Evolutionary conservation across 192 early-diverging fungal genomes (phyloP), one percentile per base, ranked within the genome.

Genomic region (Kickxella alabastrina): DNA sequence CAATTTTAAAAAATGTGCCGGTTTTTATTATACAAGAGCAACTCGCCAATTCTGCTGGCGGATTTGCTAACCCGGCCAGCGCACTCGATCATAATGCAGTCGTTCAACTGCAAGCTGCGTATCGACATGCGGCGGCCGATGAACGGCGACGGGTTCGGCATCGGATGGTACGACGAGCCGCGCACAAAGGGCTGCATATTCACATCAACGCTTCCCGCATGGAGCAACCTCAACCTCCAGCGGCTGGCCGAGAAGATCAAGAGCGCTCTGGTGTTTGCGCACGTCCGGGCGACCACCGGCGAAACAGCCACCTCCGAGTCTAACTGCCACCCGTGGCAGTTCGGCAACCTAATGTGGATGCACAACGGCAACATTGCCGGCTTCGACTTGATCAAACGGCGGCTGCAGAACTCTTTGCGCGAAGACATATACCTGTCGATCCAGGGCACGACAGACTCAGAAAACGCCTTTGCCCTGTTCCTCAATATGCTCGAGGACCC

Each of bases 141-240:
- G 57, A 90, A 90, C 70, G 87, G 86, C 43, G 88, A 90, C 61
- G 88, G 88, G 19, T 88, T 90, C 66, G 88, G 88, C 26, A 83
- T 90, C 37, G 88, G 83, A 41, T 82, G 72, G 75, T 80, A 79
- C 76, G 86, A 87, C 64, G 83, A 89, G 55, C 79, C 73, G 32
- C 65, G 80, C 45, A 57, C 79, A 5, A 59, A 57, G 15, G 80
- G 78, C 12, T 90, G 88, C 68, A 87, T 90, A 43, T 90, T 90
- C 55, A 88, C 88, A 6, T 88, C 86, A 7, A 85, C 87, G 4
- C 83, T 86, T 23, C 88, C 88, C 10, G 88, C 88, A 6, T 90
- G 88, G 88, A 86, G 85, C 70, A 90, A 90, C 63, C 55, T 75
- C 49, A 90, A 90, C 36, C 62, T 90, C 34, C 77, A 82, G 60